Conservation (phyloP, 371 early-diverging fungal species). For the Mucor irregularis region DNA sequence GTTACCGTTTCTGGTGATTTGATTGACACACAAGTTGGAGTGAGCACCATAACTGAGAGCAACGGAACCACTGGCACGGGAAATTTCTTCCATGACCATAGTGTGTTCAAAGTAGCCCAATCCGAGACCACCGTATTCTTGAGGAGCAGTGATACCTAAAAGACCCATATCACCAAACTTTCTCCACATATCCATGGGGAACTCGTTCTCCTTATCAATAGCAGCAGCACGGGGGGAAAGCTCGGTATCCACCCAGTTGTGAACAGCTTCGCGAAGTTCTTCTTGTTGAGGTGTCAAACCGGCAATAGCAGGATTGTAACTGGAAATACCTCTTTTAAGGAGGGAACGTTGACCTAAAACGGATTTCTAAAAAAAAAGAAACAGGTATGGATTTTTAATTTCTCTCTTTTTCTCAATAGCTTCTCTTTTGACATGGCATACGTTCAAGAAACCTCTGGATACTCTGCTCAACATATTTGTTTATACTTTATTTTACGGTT, state of each 20-base stretch:
- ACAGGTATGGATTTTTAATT: not conserved
- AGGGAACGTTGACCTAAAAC: too few relatives aligned
- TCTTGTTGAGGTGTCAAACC: constrained; percentile 74
- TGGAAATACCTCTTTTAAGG: constrained; percentile 19
- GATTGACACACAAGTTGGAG: constrained; percentile 97
- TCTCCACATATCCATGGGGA: constrained; percentile 96
- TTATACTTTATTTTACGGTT: too few relatives aligned
- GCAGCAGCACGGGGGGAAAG: constrained; percentile 81
- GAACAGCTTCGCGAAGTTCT: constrained; percentile 75
- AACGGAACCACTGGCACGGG: constrained; percentile 88
- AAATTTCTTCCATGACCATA: constrained; percentile 93
- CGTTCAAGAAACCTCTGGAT: too few relatives aligned
- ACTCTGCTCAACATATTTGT: too few relatives aligned
- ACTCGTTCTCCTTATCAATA: constrained; percentile 86
- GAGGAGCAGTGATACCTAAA: constrained; percentile 64
- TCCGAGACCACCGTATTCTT: constrained; percentile 88
- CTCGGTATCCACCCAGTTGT: constrained; percentile 81
- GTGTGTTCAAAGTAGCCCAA: constrained; percentile 93
- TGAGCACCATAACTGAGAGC: constrained; percentile 96
- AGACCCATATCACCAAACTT: constrained; percentile 97
- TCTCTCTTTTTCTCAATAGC: too few relatives aligned
- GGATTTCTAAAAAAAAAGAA: not conserved
- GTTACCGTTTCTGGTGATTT: constrained; percentile 91
- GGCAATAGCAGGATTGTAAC: constrained; percentile 78
- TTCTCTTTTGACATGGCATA: too few relatives aligned